Base-by-base conservation (phyloP, 2,329 filamentous ascomycete genomes). In the Alternaria ethzedia region DNA sequence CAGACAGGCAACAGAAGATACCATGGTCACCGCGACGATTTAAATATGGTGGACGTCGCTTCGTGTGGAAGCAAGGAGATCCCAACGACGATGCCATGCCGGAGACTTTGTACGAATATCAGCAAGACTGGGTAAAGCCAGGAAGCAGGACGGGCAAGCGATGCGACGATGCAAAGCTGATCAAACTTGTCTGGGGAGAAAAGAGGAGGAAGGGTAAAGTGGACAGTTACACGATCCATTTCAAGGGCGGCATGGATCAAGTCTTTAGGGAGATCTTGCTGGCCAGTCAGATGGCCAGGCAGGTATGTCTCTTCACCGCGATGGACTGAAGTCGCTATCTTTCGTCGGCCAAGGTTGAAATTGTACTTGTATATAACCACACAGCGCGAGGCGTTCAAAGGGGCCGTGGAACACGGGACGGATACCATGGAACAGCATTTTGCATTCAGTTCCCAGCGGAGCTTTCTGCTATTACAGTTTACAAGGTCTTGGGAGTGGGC, bases 81-180 rank as follows among this genome's bases (percentile, higher is more conserved):
- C 80, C 83, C 3, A 75, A 86, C 71, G 84, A 86, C 65, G 83
- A 86, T 41, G 75, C 76, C 6, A 79, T 79, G 77, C 76, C 76
- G 6, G 77, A 79, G 68, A 78, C 76, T 5, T 68, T 79, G 21
- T 79, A 78, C 64, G 77, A 79, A 56, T 79, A 75, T 54, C 70
- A 70, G 26, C 70, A 68, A 28, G 76, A 79, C 49, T 78, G 72
- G 72, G 70, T 74, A 10, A 79, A 79, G 65, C 75, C 77, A 20
- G 76, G 76, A 9, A 78, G 75, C 65, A 62, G 77, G 44, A 78
- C 75, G 12, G 77, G 77, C 51, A 79, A 79, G 67, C 68, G 74
- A 28, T 71, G 74, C 45, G 77, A 79, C 45, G 76, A 79, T 59
- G 75, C 77, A 20, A 65, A 64, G 21, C 67, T 70, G 21, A 65